Conservation (phyloP, 176 grass and related monocot species). For the Musa beccarii region DNA sequence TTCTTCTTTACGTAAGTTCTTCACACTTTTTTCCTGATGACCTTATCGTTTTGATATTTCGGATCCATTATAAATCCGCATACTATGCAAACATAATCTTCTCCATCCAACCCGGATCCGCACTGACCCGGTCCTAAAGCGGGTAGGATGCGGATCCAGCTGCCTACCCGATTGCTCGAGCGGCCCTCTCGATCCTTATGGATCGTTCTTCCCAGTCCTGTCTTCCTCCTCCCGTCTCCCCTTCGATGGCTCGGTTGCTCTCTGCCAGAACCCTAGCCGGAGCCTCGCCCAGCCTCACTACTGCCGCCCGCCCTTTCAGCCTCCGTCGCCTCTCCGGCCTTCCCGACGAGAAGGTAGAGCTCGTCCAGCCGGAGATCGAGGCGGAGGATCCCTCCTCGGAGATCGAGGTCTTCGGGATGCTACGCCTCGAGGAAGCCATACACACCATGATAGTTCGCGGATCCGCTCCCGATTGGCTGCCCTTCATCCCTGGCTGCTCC, state of each 20-base stretch:
- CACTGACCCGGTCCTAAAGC: too few species aligned
- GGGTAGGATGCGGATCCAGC: too few species aligned
- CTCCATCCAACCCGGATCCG: too few species aligned
- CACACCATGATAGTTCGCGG: slow-evolving; percentile 52
- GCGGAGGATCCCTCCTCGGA: slow-evolving; percentile 18
- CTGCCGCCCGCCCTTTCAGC: not conserved
- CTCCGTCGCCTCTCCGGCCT: slow-evolving; percentile 27
- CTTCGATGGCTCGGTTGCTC: slow-evolving; percentile 53
- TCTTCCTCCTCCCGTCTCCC: not conserved
- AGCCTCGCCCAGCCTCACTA: not conserved
- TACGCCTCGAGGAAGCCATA: slow-evolving; percentile 68
- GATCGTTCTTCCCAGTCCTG: not conserved
- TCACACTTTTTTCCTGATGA: too few species aligned
- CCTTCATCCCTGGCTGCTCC: slow-evolving; percentile 72
- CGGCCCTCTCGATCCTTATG: too few species aligned
- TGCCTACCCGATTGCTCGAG: too few species aligned
- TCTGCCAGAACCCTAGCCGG: slow-evolving; percentile 37
- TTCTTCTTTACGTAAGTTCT: not conserved
- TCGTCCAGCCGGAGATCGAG: slow-evolving; percentile 67
- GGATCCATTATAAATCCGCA: too few species aligned
- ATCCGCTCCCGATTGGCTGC: slow-evolving; percentile 78
- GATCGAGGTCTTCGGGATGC: slow-evolving; percentile 35
- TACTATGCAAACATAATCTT: too few species aligned
- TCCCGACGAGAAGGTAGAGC: slow-evolving; percentile 37
- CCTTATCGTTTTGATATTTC: too few species aligned